Base-by-base conservation (phyloP, 495 filamentous ascomycete genomes). In the Penicillium herquei region DNA sequence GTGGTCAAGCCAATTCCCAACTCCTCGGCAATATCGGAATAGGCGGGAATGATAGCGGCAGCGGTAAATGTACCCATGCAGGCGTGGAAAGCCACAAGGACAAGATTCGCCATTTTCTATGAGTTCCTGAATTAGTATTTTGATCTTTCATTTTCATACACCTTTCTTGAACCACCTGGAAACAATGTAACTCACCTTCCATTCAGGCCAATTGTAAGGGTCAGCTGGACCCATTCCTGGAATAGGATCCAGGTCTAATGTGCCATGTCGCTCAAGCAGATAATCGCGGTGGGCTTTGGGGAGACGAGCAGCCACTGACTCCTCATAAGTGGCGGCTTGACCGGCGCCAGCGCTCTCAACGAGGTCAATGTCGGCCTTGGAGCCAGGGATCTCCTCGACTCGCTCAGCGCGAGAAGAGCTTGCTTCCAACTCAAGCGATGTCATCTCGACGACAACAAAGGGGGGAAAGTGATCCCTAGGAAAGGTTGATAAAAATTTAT, bases 1-100 rank as follows among this genome's bases (percentile, higher is more conserved):
- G 58, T 55, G 49, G 74, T 74, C 8, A 83, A 39, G 17, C 61
- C 58, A 14, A 78, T 59, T 2, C 63, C 65, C 7, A 80, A 64
- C 9, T 79, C 74, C 8, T 63, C 59, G 21, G 78, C 66, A 18
- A 83, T 78, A 16, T 66, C 51, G 17, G 69, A 59, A 66, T 76
- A 83, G 32, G 78, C 79, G 1, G 81, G 78, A 43, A 81, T 81
- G 51, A 82, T 81, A 32, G 53, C 66, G 0, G 79, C 75, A 4
- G 81, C 81, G 31, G 68, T 80, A 64, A 84, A 82, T 26, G 81
- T 83, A 16, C 74, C 70, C 78, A 84, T 83, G 53, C 71, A 75
- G 7, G 79, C 81, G 52, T 84, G 79, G 56, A 83, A 81, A 0
- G 79, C 75, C 14, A 83, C 76, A 42, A 83, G 69, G 34, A 79